These are phyloP conservation scores for Lentinus tigrinus DNA, from an alignment of 768 basidiomycete genomes.

Conservation along the genomic window DNA sequence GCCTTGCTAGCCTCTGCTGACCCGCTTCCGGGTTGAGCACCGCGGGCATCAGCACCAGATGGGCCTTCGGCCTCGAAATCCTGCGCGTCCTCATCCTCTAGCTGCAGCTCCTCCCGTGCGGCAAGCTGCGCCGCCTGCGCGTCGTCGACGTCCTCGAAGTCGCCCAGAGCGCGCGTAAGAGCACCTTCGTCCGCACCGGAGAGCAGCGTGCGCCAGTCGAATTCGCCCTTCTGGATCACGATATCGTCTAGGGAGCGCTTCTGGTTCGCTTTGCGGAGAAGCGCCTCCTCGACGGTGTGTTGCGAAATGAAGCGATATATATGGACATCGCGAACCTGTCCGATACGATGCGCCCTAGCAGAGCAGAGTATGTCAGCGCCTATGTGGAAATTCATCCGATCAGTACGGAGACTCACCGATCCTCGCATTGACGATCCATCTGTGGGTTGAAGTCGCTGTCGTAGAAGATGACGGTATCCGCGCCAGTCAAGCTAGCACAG, in stretches of 20 bases:
- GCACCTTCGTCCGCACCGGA: conserved; percentile 54
- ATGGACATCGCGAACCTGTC: conserved; percentile 93
- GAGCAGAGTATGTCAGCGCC: neutral
- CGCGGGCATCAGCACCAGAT: neutral
- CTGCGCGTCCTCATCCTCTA: conserved; percentile 76
- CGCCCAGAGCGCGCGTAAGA: conserved; percentile 72
- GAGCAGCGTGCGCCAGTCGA: conserved; percentile 90
- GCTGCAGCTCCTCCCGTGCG: conserved; percentile 64
- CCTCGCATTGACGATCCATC: conserved; percentile 97
- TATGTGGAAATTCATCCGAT: neutral
- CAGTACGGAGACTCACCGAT: conserved; percentile 51
- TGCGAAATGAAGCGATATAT: conserved; percentile 92
- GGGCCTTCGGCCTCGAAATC: conserved; percentile 63
- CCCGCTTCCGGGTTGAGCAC: too few species aligned
- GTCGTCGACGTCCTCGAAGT: conserved; percentile 89
- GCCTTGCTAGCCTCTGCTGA: too few species aligned
- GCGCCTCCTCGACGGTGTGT: conserved; percentile 92
- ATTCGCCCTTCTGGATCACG: conserved; percentile 92
- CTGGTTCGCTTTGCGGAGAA: conserved; percentile 97
- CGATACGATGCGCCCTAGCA: conserved; percentile 93
- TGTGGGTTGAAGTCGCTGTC: conserved; percentile 98
- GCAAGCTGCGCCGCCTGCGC: conserved; percentile 78
- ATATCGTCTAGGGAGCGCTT: conserved; percentile 88
- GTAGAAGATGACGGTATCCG: conserved; percentile 96
- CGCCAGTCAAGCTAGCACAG: conserved; percentile 74